Evolutionary conservation across 495 filamentous ascomycete species (phyloP).

Genomic region (Aspergillus conjunctus): DNA sequence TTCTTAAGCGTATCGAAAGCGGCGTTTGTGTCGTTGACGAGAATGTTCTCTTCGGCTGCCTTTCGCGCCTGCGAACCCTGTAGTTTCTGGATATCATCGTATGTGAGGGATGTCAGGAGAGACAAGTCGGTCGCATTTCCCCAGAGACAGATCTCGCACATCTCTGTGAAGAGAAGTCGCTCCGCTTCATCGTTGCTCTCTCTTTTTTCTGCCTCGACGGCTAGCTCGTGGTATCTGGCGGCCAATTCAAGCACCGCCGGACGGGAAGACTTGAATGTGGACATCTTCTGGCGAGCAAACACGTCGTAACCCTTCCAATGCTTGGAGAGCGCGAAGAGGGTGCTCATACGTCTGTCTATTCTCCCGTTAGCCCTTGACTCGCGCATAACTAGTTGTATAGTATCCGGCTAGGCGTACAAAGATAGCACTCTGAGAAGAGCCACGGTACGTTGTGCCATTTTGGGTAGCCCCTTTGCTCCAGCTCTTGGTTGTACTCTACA

Average conservation of each 20-base stretch:
- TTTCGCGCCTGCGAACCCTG: constrained; percentile 87
- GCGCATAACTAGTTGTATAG: neutral
- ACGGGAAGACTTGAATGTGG: constrained; percentile 89
- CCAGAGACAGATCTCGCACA: constrained; percentile 97
- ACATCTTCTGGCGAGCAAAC: constrained; percentile 87
- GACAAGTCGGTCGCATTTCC: constrained; percentile 96
- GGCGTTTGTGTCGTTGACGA: constrained; percentile 75
- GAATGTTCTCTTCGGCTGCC: constrained; percentile 80
- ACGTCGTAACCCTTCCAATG: constrained; percentile 94
- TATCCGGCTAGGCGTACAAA: constrained; percentile 65
- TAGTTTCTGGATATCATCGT: constrained; percentile 94
- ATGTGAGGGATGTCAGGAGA: constrained; percentile 83
- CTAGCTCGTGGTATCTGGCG: constrained; percentile 67
- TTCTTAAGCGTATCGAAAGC: constrained; percentile 72
- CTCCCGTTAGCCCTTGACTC: constrained; percentile 23
- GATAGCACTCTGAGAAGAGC: constrained; percentile 92
- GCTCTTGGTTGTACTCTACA: constrained; percentile 79
- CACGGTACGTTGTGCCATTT: constrained; percentile 84
- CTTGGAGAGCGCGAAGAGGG: constrained; percentile 71
- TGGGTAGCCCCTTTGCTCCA: constrained; percentile 71
- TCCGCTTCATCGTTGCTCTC: constrained; percentile 67
- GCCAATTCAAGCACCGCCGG: constrained; percentile 90
- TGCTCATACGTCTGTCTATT: constrained; percentile 67
- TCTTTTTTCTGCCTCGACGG: constrained; percentile 54
- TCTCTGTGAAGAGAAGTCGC: constrained; percentile 79